Evolutionary conservation across 2,329 filamentous ascomycete genomes (phyloP).

Genomic region (Phoma herbarum): DNA sequence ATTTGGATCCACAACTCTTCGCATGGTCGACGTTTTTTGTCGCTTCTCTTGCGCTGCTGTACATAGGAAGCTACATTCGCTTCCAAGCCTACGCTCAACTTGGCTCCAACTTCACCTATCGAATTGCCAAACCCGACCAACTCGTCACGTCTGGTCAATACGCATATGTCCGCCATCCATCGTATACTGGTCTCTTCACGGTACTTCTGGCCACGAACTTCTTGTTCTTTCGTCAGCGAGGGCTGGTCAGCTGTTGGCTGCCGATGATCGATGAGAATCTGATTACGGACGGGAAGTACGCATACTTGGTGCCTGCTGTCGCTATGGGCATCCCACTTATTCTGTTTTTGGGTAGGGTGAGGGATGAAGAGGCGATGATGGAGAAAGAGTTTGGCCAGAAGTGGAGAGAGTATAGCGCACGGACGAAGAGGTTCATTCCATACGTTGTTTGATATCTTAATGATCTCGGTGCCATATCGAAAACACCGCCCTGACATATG

Average conservation of each 20-base stretch:
- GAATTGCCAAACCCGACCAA: conserved; percentile 57
- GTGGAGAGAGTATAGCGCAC: conserved; percentile 60
- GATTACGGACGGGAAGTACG: conserved; percentile 54
- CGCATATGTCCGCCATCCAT: conserved; percentile 61
- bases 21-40: conserved; percentile 9
- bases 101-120: conserved; percentile 64
- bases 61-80: conserved; percentile 34
- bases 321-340: conserved; percentile 9
- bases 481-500: too few relatives aligned
- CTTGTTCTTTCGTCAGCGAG: conserved; percentile 18
- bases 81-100: conserved; percentile 56
- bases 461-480: too few relatives aligned
- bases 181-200: conserved; percentile 58
- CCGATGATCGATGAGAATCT: conserved; percentile 38
- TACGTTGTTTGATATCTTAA: too few relatives aligned
- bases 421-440: conserved; percentile 61
- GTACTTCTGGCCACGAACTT: conserved; percentile 39
- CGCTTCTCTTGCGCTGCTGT: conserved; percentile 5
- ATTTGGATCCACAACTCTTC: conserved; percentile 19
- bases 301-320: conserved; percentile 7
- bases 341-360: conserved; percentile 22
- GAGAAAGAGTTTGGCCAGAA: conserved; percentile 56
- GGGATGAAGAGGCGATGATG: conserved; percentile 58
- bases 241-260: conserved; percentile 35
- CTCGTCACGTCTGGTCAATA: conserved; percentile 61